Base-by-base conservation (phyloP, 1,139 yeast species). In the Taphrina betulina region DNA sequence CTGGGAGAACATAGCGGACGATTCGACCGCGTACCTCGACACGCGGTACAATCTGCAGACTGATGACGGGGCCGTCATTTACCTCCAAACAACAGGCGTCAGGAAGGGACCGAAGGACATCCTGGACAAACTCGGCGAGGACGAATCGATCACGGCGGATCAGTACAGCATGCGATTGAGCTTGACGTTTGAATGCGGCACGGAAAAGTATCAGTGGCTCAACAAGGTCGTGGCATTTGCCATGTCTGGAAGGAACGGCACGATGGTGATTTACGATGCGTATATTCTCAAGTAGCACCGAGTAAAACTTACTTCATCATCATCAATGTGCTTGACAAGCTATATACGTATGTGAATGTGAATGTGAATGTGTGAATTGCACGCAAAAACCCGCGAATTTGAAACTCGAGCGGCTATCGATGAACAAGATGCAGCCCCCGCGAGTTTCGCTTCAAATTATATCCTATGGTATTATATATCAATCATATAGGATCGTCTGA, bases 221-320 rank as follows among this genome's bases (percentile, higher is more conserved):
- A 50, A 50, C 26, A 50, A 50, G 26, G n/a, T 26, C 16, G 54
- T 50, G 5, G 33, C 26, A 7, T 50, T 50, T 20, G 54, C 54
- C 16, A 40, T 38, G 54, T 43, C 46, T 22, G 46, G 54, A 14
- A 22, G 54, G 10, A 50, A 50, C 17, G 54, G 54, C 2, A 50
- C 33, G 14, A 50, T 50, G 54, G 54, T 50, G 36, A 50, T 50
- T 17, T 50, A 50, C 24, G 54, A 50, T 29, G 54, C 54, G 4
- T 50, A 40, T 40, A 41, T 29, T 5, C 36, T 50, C 7, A 33
- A 38, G 12, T 50, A 26, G 31, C n/a, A n/a, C n/a, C n/a, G n/a
- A n/a, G n/a, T n/a, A n/a, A n/a, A n/a, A n/a, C n/a, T n/a, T n/a
- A n/a, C n/a, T n/a, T n/a, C n/a, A n/a, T n/a, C n/a, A n/a, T n/a